Base-by-base conservation (phyloP, 2,329 filamentous ascomycete species). In the Biscogniauxia sp. region DNA sequence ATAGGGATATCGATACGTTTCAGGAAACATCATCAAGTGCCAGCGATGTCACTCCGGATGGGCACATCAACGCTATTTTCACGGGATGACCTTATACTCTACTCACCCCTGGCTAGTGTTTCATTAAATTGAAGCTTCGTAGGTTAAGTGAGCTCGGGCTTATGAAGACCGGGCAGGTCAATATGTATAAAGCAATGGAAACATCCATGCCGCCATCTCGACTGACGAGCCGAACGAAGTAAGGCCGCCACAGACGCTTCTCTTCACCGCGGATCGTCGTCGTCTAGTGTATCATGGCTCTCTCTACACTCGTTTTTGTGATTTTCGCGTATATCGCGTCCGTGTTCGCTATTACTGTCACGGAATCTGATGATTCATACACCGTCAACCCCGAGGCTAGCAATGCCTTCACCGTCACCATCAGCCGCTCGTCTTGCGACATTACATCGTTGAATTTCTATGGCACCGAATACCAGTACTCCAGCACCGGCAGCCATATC, bases 381-480 rank as follows among this genome's bases (percentile, higher is more conserved):
- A 67, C 66, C 17, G 57, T 73, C 25, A 63, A 72, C 53, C 70
- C 70, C 32, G 70, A 63, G n/a, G 69, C 65, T 53, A 63, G 63
- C 57, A 64, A 72, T 56, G 66, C 66, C 61, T 70, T 73, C 54
- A 65, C 61, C n/a, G 66, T 68, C 19, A 68, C 69, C 11, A 70
- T 73, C 56, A 66, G 61, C 51, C 60, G 66, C 20, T 72, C 74
- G 5, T 83, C 71, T 61, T 84, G 83, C 59, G 83, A 85, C 60
- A 82, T 85, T 64, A 84, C 78, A 1, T 84, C 81, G 0, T 77
- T 85, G 58, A 73, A 77, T 19, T 84, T 78, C 66, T 77, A 79
- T 45, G 78, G 79, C 53, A 76, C 77, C 20, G 80, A 85, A 59
- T 76, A 82, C 17, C 83, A 85, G 67, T 82, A 83, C 55, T 65